Evolutionary conservation across 73 alveolate genomes (phyloP), one percentile per base, ranked within the genome.

Genomic region (Paramecium primaurelia): DNA sequence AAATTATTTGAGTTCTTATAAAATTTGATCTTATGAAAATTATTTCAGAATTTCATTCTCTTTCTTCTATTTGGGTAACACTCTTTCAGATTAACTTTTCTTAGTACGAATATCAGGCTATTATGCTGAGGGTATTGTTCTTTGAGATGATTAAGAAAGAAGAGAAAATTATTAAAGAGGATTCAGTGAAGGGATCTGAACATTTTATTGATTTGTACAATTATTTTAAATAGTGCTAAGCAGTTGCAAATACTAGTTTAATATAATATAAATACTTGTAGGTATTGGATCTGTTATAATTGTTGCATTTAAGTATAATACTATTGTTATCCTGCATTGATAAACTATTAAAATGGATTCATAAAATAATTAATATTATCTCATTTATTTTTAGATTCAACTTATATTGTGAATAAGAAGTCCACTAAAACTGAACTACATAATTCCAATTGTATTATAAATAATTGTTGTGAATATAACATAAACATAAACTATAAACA

Each of bases 21-120:
- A 22, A 18, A 80, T 80, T 44, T 80, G 37, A 45, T 80, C 91
- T 49, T 40, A 38, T 10, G 42, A 18, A 42, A 80, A 80, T 80
- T 80, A 45, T 49, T 80, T 45, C 4, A 80, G 73, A 47, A 80
- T 40, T 80, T 42, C 47, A 49, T 47, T 42, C 45, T 80, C 91
- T 49, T 80, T 44, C 45, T 47, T 80, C 30, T 80, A 25, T 44
- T 42, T 49, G 6, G 91, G 91, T 36, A 80, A 80, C 28, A 80
- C 73, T 44, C 91, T 42, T 36, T 80, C 91, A 32, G 91, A 80
- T 80, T 80, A 40, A 73, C 87, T 37, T 44, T 73, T 73, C 22
- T 73, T 73, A 8, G 58, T 40, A 30, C 34, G 37, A 32, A 34
- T 73, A 12, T 34, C 59, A n/a, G 59, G 9, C 34, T 25, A 25